Evolutionary conservation across 257 asterid species (phyloP).

Genomic region (Nyctanthes arbortristis): DNA sequence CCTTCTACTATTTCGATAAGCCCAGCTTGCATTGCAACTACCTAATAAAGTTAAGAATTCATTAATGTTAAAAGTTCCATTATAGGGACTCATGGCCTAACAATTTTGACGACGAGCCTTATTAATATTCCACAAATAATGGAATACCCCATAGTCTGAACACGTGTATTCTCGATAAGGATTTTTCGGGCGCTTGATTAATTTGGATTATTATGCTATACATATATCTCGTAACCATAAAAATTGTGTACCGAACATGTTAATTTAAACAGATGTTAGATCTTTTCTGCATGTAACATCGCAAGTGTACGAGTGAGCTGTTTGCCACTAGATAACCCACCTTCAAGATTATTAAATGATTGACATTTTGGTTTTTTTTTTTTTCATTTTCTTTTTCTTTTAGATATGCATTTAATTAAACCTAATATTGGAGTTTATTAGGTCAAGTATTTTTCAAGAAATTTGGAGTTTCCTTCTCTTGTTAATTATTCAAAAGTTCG

Average conservation of each 20-base stretch:
- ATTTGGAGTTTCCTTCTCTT: conserved; percentile 13
- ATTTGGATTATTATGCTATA: too few relatives aligned
- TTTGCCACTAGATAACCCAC: not conserved
- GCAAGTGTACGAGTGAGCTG: not conserved
- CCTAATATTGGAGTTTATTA: conserved; percentile 27
- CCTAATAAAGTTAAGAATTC: conserved; percentile 35
- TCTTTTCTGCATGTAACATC: not conserved
- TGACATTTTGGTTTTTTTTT: conserved; percentile 20
- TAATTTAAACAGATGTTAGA: not conserved
- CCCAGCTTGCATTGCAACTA: conserved; percentile 24
- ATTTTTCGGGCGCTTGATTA: not conserved
- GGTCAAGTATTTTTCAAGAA: conserved; percentile 27
- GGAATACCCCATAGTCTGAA: not conserved
- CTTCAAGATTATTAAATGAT: conserved; percentile 6
- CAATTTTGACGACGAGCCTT: conserved; percentile 15
- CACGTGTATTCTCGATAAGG: conserved; percentile 26
- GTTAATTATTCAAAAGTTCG: conserved; percentile 16
- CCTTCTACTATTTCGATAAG: conserved; percentile 27
- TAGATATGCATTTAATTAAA: conserved; percentile 14
- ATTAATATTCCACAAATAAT: conserved; percentile 28
- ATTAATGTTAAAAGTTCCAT: conserved; percentile 48
- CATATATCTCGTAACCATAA: not conserved
- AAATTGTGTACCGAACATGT: not conserved
- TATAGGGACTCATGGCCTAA: conserved; percentile 21
- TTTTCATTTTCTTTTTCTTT: not conserved